Evolutionary conservation across 768 basidiomycete genomes (phyloP), one percentile per base, ranked within the genome.

Genomic region (Lentinula raphanica): DNA sequence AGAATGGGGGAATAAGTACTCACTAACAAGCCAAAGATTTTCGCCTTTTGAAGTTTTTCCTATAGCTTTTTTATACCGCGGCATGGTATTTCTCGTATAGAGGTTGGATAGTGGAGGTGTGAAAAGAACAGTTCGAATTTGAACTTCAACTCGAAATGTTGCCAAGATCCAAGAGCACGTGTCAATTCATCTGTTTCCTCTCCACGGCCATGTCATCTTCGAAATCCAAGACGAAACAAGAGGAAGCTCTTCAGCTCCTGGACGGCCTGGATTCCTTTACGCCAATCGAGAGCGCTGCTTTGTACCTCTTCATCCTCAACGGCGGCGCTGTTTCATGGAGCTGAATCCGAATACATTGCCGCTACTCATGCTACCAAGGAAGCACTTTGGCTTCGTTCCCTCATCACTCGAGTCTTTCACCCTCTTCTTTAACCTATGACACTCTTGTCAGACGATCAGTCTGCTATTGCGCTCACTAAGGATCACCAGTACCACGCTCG

Each of bases 231-330:
- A 86, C 88, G 28, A 92, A 90, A 68, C 84, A 90, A 60, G 81
- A 90, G 66, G 95, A 98, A 71, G 96, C 92, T 21, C 85, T 94
- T 21, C 88, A 87, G 67, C 87, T 98, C 73, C 87, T 98, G 45
- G 93, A 97, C 67, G 94, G 96, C 68, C 88, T 98, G 49, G 95
- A 98, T 69, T 88, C 86, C 29, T 81, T 96, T 49, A 76, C 84
- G 19, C 79, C 81, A n/a, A 50, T 64, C 4, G 58, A 66, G n/a
- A 54, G 63, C 44, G 58, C 66, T 36, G 49, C 61, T 5, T 59
- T n/a, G n/a, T n/a, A n/a, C n/a, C n/a, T n/a, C 58, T 40, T 66
- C 68, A 45, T 58, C 69, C 44, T 64, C 66, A 56, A 57, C 63
- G 11, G 65, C 65, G 45, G 76, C 74, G 36, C 59, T 71, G 12